Base-by-base conservation (phyloP, 192 early-diverging fungal species). In the Allomyces macrogynus region DNA sequence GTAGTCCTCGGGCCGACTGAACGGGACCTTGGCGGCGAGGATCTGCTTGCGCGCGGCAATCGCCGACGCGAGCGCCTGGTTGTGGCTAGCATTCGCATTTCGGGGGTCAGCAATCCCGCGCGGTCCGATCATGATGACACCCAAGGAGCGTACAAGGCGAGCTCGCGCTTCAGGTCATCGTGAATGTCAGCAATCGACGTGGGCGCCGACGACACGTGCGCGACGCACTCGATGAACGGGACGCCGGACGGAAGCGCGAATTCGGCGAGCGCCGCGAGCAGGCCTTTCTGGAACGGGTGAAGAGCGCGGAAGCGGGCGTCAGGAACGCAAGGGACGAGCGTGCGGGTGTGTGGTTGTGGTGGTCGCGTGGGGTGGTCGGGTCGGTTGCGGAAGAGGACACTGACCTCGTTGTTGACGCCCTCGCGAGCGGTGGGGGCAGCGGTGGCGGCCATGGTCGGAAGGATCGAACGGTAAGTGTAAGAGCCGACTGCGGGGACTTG, bases 81-180 rank as follows among this genome's bases (percentile, higher is more conserved):
- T 67, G 68, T 79, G 78, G 49, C 49, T 57, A 5, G 32, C 32
- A 40, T 40, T 40, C 32, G 32, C 32, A 40, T 8, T 40, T 27
- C 26, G 32, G 4, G 4, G 3, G 32, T 40, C 32, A 40, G 32
- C 32, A 40, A 40, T 40, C 32, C 32, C 32, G 32, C 7, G 32
- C 32, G 32, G 26, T 27, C 1, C 26, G 26, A 4, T 27, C 26
- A 54, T 11, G 8, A 9, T 1, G 44, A 5, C 18, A 8, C 18
- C 1, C 1, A 57, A 20, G 20, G 20, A 1, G 20, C 49, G 8
- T 20, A 57, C 61, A 82, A 81, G 24, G 77, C 81, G 42, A 77
- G 66, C 68, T 82, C 81, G 62, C 81, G 75, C 61, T 81, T 78
- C 43, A 82, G 65, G 62, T 82, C 81, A 68, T 82, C 76, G 62